Evolutionary conservation across 305 asterid genomes (phyloP), one percentile per base, ranked within the genome.

Genomic region (Fraxinus sp.): DNA sequence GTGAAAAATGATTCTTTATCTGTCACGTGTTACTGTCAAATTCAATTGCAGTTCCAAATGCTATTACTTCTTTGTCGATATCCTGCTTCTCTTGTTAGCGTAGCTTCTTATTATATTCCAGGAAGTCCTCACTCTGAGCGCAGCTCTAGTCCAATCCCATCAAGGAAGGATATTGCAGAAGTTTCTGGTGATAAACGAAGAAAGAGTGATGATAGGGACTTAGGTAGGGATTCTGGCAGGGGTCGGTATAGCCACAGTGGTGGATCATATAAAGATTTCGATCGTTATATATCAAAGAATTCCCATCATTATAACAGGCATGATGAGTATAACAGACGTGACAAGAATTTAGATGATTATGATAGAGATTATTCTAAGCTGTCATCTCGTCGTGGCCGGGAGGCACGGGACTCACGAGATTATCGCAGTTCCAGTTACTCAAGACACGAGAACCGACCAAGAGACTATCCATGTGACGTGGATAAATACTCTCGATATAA

Each of bases 341-440:
- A 87, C 76, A 92, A 86, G 91, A 81, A 88, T 87, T 86, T 73
- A 55, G 92, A 92, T 86, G 94, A 91, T 83, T 88, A 83, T 83
- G 95, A 91, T 59, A 88, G 93, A 76, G 95, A 92, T 84, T 82
- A 91, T 89, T 86, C 93, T 18, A 91, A 92, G 87, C 76, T 88
- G 75, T 87, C 92, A 78, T 87, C 92, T 84, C 97, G 88, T 86
- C 83, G 89, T 82, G 85, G 87, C 75, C 90, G 92, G 82, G 96
- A 88, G 79, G 83, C 92, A 72, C 89, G 92, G 82, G 96, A 88
- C 80, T 83, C 92, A 49, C 91, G 86, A 70, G 91, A 81, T 75
- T 79, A 83, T 76, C 74, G 28, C 84, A 83, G 78, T 84, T 82
- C 82, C 72, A 90, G 89, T 74, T 73, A 86, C 86, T 82, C 86